Conservation (phyloP, 495 filamentous ascomycete species). For the Tuber magnatum region DNA sequence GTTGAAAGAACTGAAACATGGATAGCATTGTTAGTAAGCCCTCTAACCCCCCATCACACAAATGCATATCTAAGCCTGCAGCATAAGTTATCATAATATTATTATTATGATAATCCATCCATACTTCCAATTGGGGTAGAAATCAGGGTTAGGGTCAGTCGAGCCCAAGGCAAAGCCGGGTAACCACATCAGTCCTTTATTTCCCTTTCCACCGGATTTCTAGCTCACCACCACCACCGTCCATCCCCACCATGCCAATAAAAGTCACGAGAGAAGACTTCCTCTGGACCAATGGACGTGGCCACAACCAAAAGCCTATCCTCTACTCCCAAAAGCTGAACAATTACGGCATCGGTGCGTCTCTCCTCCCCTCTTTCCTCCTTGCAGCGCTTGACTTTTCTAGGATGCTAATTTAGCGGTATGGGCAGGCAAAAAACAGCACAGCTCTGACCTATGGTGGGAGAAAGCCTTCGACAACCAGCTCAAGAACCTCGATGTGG, state of each 20-base stretch:
- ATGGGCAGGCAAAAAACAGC: slow-evolving; percentile 35
- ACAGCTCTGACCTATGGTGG: slow-evolving; percentile 39
- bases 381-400: background rate
- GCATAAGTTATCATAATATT: too few species aligned
- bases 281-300: slow-evolving; percentile 39
- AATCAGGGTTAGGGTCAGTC: background rate
- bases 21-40: background rate
- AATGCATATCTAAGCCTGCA: too few species aligned
- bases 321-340: slow-evolving; percentile 40
- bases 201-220: background rate
- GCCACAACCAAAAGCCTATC: slow-evolving; percentile 38
- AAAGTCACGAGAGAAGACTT: slow-evolving; percentile 38
- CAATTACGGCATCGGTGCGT: slow-evolving; percentile 32
- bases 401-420: slow-evolving; percentile 7
- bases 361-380: background rate
- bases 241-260: slow-evolving; percentile 30
- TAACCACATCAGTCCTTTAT: background rate
- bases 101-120: background rate
- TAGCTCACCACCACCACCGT: background rate
- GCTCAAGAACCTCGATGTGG: slow-evolving; percentile 39
- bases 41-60: background rate
- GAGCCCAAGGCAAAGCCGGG: background rate
- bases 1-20: background rate
- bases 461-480: slow-evolving; percentile 39
- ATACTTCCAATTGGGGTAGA: background rate